Percentiles rank a stretch among this genome's conserved stretches.
phyloP scores from a whole-genome alignment of 2,329 filamentous ascomycete genomes.

The Macrophomina pseudophaseolina region DNA sequence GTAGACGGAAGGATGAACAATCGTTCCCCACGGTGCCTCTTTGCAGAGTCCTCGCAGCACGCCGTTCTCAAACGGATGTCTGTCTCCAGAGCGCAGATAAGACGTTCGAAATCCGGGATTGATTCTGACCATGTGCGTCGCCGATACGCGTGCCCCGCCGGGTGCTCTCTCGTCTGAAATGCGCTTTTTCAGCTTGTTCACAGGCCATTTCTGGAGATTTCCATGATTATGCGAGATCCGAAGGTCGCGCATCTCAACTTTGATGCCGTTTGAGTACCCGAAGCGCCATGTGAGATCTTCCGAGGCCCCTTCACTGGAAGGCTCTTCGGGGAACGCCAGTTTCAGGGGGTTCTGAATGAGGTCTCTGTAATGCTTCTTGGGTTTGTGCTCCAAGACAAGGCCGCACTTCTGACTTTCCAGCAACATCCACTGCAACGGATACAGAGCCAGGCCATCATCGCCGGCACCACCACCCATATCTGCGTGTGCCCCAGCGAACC shows the following conservation, averaged over 20 bases:
- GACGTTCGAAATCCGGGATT: too few species aligned
- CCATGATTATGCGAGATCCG: neutral
- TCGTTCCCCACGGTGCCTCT: neutral
- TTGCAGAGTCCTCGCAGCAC: too few species aligned
- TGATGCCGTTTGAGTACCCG: neutral
- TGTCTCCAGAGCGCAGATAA: too few species aligned
- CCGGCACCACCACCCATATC: slow-evolving; percentile 46
- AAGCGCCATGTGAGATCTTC: neutral
- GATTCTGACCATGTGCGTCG: too few species aligned
- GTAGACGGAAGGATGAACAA: neutral
- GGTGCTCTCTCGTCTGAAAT: too few species aligned
- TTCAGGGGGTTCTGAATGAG: neutral
- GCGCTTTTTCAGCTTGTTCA: too few species aligned
- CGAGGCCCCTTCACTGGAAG: neutral
- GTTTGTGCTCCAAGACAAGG: slow-evolving; percentile 32
- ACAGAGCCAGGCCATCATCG: slow-evolving; percentile 47
- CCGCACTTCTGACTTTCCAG: slow-evolving; percentile 40
- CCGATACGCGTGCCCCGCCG: too few species aligned
- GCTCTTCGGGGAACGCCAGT: neutral
- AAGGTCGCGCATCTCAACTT: neutral
- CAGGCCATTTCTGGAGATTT: too few species aligned
- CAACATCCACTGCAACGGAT: slow-evolving; percentile 52
- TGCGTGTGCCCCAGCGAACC: slow-evolving; percentile 47
- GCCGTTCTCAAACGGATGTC: too few species aligned
- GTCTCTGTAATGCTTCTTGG: slow-evolving; percentile 10